phyloP scores from a whole-genome alignment of 1,284 basidiomycete genomes.

The Microbotryomycetes sp. region DNA sequence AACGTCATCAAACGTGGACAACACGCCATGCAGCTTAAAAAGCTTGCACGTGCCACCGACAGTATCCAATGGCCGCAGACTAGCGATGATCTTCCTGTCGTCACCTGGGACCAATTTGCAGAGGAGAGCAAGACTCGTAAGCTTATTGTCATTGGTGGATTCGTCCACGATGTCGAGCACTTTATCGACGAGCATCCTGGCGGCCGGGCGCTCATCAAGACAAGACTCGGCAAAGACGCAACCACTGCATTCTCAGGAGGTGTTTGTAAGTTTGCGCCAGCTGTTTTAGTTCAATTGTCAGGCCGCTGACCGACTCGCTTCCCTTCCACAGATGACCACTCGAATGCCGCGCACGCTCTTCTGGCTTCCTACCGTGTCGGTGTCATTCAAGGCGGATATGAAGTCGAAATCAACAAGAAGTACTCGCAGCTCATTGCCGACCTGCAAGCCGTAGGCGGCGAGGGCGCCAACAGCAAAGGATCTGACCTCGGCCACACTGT shows the following conservation, averaged over 20 bases:
- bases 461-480: slow-evolving; percentile 27
- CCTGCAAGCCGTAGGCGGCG: slow-evolving; percentile 19
- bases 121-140: slow-evolving; percentile 68
- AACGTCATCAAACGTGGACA: slow-evolving; percentile 89
- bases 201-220: slow-evolving; percentile 57
- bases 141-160: slow-evolving; percentile 74
- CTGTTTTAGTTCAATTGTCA: background rate
- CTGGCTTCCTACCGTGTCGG: slow-evolving; percentile 88
- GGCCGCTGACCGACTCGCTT: background rate
- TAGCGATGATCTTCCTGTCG: slow-evolving; percentile 65
- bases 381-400: slow-evolving; percentile 64
- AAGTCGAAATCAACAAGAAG: slow-evolving; percentile 32
- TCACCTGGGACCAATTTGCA: slow-evolving; percentile 80
- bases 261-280: slow-evolving; percentile 44
- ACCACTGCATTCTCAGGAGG: slow-evolving; percentile 91
- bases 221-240: slow-evolving; percentile 70
- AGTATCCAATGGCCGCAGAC: slow-evolving; percentile 67
- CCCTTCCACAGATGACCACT: slow-evolving; percentile 62
- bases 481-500: slow-evolving; percentile 11
- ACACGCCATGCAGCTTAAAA: slow-evolving; percentile 86
- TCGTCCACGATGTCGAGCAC: slow-evolving; percentile 80
- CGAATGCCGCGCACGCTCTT: slow-evolving; percentile 79
- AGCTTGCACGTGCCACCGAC: slow-evolving; percentile 63
- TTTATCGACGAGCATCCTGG: slow-evolving; percentile 90
- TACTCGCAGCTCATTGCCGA: slow-evolving; percentile 28